These are phyloP conservation scores for Apiospora sp. DNA, from an alignment of 2,329 filamentous ascomycete genomes.

Conservation along the genomic window DNA sequence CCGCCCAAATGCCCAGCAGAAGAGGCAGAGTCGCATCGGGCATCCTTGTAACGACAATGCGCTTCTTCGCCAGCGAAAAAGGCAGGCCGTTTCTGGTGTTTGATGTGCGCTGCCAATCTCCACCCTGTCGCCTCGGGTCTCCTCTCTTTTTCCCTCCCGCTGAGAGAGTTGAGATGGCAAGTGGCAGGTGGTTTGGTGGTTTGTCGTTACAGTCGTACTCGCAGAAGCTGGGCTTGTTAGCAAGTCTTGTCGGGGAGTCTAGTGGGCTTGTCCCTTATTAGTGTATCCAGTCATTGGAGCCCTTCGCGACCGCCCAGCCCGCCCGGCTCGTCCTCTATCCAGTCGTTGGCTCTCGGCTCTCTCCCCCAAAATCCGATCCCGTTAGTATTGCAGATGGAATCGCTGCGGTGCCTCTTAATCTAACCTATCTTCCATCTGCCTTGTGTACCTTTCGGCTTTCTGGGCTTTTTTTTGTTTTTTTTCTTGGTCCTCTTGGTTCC, in stretches of 20 bases:
- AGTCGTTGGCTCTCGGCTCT: background rate
- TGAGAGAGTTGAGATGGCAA: constrained; percentile 9
- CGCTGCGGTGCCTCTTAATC: constrained; percentile 11
- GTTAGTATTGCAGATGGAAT: background rate
- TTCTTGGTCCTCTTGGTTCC: constrained; percentile 11
- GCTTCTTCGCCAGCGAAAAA: constrained; percentile 6
- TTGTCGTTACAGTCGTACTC: too few relatives aligned
- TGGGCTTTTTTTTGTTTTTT: constrained; percentile 7
- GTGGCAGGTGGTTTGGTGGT: too few relatives aligned
- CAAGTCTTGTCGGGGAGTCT: background rate
- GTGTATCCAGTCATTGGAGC: constrained; percentile 1
- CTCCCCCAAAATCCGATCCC: background rate
- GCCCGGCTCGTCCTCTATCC: constrained; percentile 5
- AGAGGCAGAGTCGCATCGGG: constrained; percentile 4
- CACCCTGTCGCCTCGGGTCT: background rate
- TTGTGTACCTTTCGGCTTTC: background rate
- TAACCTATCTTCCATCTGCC: background rate
- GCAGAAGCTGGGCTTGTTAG: background rate
- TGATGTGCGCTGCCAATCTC: constrained; percentile 19
- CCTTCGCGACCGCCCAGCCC: constrained; percentile 10
- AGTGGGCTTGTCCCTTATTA: background rate
- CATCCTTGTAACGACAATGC: background rate
- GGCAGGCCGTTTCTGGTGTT: constrained; percentile 10
- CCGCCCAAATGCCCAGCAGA: constrained; percentile 13
- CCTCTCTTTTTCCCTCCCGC: background rate